A percentile compares a stretch with the other conserved stretches of the same genome.
phyloP scores from a whole-genome alignment of 1,284 basidiomycete genomes.

The Heterobasidion annosum region DNA sequence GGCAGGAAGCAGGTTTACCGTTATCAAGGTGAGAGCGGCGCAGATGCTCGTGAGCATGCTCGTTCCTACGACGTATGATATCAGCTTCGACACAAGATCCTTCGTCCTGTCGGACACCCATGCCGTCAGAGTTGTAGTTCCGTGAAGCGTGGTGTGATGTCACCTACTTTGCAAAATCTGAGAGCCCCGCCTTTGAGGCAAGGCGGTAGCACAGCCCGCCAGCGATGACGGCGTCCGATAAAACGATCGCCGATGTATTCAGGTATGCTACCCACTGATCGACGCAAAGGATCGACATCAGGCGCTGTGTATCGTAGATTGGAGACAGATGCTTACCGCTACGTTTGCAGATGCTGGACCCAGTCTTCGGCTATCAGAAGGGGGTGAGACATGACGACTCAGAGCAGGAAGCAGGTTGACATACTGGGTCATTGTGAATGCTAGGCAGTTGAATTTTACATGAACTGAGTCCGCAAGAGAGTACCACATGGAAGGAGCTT shows the following conservation, averaged over 20 bases:
- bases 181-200: neutral
- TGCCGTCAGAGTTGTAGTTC: too few relatives aligned
- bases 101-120: neutral
- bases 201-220: neutral
- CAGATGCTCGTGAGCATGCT: neutral
- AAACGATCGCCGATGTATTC: neutral
- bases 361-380: neutral
- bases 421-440: neutral
- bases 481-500: too few relatives aligned
- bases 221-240: neutral
- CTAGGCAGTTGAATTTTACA: neutral
- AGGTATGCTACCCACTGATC: neutral
- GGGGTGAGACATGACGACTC: neutral
- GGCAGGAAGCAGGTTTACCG: neutral
- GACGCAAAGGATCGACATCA: neutral
- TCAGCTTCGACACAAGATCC: neutral
- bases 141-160: neutral
- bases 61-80: neutral
- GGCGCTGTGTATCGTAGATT: too few relatives aligned
- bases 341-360: neutral
- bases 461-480: too few relatives aligned
- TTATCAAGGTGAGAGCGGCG: neutral
- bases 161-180: neutral
- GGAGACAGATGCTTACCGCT: neutral
- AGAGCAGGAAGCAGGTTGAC: neutral